Evolutionary conservation across 768 basidiomycete genomes (phyloP).

Genomic region (Rhodotorula graminis): DNA sequence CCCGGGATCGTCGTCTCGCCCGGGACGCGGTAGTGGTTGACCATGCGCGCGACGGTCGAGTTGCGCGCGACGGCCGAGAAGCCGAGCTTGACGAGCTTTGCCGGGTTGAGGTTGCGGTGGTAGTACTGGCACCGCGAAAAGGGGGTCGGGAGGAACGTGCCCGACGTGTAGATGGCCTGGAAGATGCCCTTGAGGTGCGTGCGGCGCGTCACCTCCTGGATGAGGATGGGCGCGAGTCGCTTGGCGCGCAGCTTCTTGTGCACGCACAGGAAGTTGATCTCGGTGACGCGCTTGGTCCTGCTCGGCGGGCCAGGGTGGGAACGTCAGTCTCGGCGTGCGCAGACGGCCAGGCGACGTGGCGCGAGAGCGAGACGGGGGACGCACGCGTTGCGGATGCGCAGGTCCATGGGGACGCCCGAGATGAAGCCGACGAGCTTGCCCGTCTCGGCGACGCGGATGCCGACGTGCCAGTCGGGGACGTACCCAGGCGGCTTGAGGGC

Average conservation of each 20-base stretch:
- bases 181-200: conserved; percentile 83
- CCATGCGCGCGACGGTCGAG: conserved; percentile 87
- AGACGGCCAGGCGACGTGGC: too few species aligned
- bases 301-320: background rate
- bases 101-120: conserved; percentile 84
- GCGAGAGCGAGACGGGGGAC: conserved; percentile 45
- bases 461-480: conserved; percentile 88
- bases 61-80: conserved; percentile 83
- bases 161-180: conserved; percentile 96
- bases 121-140: conserved; percentile 76
- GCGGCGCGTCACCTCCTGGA: conserved; percentile 93
- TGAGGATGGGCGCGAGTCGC: conserved; percentile 87
- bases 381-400: conserved; percentile 80
- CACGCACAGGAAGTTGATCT: conserved; percentile 96
- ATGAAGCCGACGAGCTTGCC: conserved; percentile 96
- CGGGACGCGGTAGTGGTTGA: conserved; percentile 66
- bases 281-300: conserved; percentile 67
- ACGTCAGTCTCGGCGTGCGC: too few species aligned
- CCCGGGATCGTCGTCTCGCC: conserved; percentile 53
- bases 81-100: conserved; percentile 81
- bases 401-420: conserved; percentile 77
- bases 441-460: conserved; percentile 67
- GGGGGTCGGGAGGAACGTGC: conserved; percentile 88
- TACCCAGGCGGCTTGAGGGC: conserved; percentile 92
- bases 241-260: conserved; percentile 97